Evolutionary conservation across 305 asterid genomes (phyloP), one percentile per base, ranked within the genome.

Genomic region (Nicotiana rustica): DNA sequence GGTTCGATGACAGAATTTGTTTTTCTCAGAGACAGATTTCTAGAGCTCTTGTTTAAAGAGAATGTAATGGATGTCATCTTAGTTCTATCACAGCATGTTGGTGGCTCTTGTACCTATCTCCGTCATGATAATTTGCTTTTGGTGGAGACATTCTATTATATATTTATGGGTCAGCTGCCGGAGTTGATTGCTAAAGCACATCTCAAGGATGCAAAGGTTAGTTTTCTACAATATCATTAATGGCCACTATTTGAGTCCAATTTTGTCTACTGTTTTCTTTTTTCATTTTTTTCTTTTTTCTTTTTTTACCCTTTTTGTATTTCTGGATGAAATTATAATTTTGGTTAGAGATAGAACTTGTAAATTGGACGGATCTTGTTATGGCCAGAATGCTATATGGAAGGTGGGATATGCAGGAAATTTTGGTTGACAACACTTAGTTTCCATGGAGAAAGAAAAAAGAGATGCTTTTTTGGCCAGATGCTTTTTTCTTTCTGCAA

Each of bases 101-200:
- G 97, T 81, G 96, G 93, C 82, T 87, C 97, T 69, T 85, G 85
- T 83, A 89, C 94, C 85, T 86, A 87, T 89, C 91, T 93, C 83
- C 93, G 93, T 10, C 98, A 96, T 64, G 99, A 96, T 86, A 96
- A 96, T 89, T 86, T 96, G 88, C 98, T 96, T 88, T 87, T 95
- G 71, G 78, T 96, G 89, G 99, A 96, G 86, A 91, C 90, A 62
- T 96, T 89, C 86, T 86, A 88, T 86, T 86, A 92, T 89, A 89
- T 92, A 87, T 95, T 95, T 79, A 90, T 87, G 87, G 97, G 96
- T 70, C 99, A 96, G 85, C 95, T 91, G 14, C 98, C 98, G n/a
- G 98, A 92, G 89, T 84, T 90, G 83, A 89, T 93, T 87, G 96
- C 93, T 66, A 91, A 90, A 87, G 92, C 88, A 77, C 56, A 84